A percentile compares a stretch with the other conserved stretches of the same genome.
These are phyloP conservation scores for Excoecaria agallocha DNA, from an alignment of 345 rosid genomes.

Conservation along the genomic window DNA sequence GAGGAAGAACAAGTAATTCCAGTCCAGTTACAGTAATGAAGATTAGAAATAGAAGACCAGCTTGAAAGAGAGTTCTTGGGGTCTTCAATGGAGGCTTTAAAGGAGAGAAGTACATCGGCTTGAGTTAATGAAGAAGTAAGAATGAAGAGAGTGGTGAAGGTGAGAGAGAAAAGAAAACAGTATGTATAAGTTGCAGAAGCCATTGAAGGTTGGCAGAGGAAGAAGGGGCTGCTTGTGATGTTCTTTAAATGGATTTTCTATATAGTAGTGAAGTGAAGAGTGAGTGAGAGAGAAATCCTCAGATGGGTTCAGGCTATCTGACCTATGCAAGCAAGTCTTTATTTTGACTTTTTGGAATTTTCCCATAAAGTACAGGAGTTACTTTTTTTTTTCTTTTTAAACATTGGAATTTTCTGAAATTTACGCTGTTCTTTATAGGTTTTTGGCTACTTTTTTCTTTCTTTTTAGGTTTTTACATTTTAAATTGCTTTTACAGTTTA, in stretches of 20 bases:
- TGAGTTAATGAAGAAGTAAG: slow-evolving; percentile 44
- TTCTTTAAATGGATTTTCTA: slow-evolving; percentile 2
- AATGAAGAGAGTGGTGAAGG: slow-evolving; percentile 46
- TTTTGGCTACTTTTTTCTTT: too few relatives aligned
- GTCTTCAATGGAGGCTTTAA: slow-evolving; percentile 78
- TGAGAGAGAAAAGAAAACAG: slow-evolving; percentile 29
- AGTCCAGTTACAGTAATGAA: slow-evolving; percentile 84
- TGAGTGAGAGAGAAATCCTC: background rate
- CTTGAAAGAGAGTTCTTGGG: slow-evolving; percentile 60
- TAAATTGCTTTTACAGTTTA: too few relatives aligned
- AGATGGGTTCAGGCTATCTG: background rate
- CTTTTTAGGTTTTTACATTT: too few relatives aligned
- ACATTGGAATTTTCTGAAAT: background rate
- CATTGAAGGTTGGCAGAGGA: slow-evolving; percentile 30
- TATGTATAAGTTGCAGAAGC: slow-evolving; percentile 39
- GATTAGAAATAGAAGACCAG: slow-evolving; percentile 57
- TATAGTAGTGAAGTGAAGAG: slow-evolving; percentile 23
- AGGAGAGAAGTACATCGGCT: slow-evolving; percentile 65
- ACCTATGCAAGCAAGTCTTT: background rate
- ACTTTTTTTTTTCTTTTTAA: background rate
- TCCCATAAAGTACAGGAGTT: background rate
- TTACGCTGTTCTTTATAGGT: background rate
- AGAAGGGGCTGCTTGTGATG: background rate
- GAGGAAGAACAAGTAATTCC: slow-evolving; percentile 63
- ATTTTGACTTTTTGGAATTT: slow-evolving; percentile 9